Evolutionary conservation across 148 eudicot genomes (phyloP).

Genomic region (Camellia japonica): DNA sequence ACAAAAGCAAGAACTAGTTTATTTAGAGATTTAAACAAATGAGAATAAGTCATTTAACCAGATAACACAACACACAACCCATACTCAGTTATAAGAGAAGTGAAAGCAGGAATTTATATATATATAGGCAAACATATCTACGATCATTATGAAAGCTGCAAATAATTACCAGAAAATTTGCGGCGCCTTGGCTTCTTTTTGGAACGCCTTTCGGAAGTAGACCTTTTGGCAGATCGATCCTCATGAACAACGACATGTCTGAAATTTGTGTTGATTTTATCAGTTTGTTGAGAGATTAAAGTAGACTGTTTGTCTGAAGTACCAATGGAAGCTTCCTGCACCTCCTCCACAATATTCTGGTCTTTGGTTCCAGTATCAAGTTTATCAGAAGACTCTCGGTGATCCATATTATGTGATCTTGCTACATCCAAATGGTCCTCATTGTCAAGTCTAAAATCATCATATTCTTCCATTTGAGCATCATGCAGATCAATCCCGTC

Average conservation of each 20-base stretch:
- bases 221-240: conserved; percentile 39
- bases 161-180: conserved; percentile 53
- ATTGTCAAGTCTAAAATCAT: conserved; percentile 33
- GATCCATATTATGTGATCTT: conserved; percentile 37
- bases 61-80: not conserved
- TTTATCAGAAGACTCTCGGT: conserved; percentile 25
- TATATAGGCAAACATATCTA: no score
- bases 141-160: not conserved
- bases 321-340: conserved; percentile 37
- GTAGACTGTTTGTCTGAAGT: conserved; percentile 32
- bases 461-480: conserved; percentile 55
- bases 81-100: conserved; percentile 1
- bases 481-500: conserved; percentile 86
- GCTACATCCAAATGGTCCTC: conserved; percentile 26
- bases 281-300: conserved; percentile 29
- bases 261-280: conserved; percentile 28
- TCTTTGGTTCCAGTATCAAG: conserved; percentile 24
- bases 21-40: not conserved
- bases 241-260: conserved; percentile 34
- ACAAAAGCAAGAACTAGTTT: not conserved
- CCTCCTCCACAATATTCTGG: conserved; percentile 32
- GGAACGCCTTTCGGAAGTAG: conserved; percentile 43
- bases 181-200: conserved; percentile 65
- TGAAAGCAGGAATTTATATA: not conserved
- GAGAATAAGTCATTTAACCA: not conserved